These are phyloP conservation scores for Rhododendron mucronatum DNA, from an alignment of 148 eudicot genomes.

Conservation along the genomic window DNA sequence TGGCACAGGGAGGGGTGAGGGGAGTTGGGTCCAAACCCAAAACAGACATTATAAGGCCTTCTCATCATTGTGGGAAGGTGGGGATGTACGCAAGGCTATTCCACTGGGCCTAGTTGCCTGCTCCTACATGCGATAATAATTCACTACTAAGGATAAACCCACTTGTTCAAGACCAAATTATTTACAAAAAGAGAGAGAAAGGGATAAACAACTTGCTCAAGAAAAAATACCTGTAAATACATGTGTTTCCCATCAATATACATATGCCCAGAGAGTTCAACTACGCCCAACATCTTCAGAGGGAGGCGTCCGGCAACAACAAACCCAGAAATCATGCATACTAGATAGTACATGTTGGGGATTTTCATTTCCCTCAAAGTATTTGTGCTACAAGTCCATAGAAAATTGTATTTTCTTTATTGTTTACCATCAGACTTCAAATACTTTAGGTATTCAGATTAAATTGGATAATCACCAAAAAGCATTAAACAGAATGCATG, in stretches of 20 bases:
- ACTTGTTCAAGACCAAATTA: neutral
- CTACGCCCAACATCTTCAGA: neutral
- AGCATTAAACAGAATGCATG: neutral
- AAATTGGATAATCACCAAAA: neutral
- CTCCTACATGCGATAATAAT: neutral
- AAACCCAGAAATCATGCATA: neutral
- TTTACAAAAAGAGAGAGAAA: neutral
- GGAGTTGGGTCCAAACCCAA: neutral
- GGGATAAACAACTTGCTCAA: neutral
- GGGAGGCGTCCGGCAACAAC: neutral
- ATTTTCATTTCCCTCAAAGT: neutral
- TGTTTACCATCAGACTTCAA: neutral
- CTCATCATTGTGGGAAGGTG: neutral
- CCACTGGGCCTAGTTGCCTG: neutral
- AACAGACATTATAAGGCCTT: neutral
- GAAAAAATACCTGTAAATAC: neutral
- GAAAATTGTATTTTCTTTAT: neutral
- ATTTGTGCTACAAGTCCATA: neutral
- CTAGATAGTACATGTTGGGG: neutral
- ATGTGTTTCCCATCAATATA: neutral
- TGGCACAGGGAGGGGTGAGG: neutral
- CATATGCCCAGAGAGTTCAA: neutral
- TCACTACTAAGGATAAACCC: neutral
- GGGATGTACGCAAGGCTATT: neutral
- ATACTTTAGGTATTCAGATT: neutral